A percentile compares a stretch with the other conserved stretches of the same genome.
Conservation (phyloP, 306 rosid genomes). For the Trichosanthes truncata region DNA sequence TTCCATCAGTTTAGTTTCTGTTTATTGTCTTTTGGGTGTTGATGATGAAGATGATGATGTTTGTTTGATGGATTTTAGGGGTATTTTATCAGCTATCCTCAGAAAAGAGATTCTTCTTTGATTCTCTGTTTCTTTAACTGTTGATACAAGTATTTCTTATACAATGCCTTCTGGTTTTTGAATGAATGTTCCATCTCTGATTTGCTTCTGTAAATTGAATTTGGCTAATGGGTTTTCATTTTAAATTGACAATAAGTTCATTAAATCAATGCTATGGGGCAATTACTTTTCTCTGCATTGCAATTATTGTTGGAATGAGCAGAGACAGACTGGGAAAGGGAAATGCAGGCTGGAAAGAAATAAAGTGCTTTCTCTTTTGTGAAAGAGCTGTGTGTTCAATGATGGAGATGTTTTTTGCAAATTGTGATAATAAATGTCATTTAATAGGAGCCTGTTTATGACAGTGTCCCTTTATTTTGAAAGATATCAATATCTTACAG, state of each 20-base stretch:
- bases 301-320: conserved; percentile 2
- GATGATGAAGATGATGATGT: not conserved
- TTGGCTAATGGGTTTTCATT: not conserved
- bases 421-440: not conserved
- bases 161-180: conserved; percentile 3
- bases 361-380: not conserved
- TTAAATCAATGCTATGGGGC: not conserved
- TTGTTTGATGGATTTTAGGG: conserved; percentile 6
- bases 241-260: not conserved
- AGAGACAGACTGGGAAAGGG: not conserved
- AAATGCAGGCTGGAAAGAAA: not conserved
- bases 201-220: not conserved
- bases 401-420: not conserved
- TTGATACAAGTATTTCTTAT: conserved; percentile 4
- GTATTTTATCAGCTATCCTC: conserved; percentile 1
- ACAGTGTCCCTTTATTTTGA: not conserved
- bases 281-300: not conserved
- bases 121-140: conserved; percentile 1
- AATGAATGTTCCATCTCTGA: not conserved
- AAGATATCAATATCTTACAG: not conserved
- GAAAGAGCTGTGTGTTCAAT: not conserved
- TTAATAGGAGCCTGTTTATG: not conserved
- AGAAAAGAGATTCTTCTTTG: not conserved
- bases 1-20: not conserved
- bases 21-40: conserved; percentile 4